Evolutionary conservation across 129 eudicot genomes (phyloP).

Genomic region (Dittrichia graveolens): DNA sequence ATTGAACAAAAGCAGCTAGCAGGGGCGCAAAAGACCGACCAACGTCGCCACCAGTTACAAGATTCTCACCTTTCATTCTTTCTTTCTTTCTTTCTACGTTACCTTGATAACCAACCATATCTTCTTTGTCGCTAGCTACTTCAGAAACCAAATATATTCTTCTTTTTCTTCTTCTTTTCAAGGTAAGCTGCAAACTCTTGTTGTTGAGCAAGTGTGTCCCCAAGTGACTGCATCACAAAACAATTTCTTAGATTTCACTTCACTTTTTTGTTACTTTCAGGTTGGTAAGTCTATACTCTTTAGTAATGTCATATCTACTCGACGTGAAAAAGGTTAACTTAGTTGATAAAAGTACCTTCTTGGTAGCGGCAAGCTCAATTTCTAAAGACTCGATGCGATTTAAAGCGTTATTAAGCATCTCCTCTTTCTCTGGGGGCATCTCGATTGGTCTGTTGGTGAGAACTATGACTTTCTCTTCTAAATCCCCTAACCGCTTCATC

Average conservation of each 20-base stretch:
- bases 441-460: conserved; percentile 59
- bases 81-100: conserved; percentile 32
- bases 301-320: not conserved
- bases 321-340: no score
- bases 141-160: conserved; percentile 57
- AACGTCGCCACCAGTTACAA: conserved; percentile 39
- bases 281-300: no score
- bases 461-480: conserved; percentile 69
- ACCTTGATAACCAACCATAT: conserved; percentile 21
- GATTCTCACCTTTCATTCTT: conserved; percentile 28
- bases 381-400: conserved; percentile 71
- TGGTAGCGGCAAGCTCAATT: conserved; percentile 71
- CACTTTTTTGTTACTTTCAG: not conserved
- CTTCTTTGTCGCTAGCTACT: not conserved
- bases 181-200: conserved; percentile 68
- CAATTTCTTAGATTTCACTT: not conserved
- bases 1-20: conserved; percentile 12
- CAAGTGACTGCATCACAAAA: conserved; percentile 53
- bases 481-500: conserved; percentile 91
- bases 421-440: conserved; percentile 98
- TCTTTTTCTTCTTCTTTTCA: conserved; percentile 93
- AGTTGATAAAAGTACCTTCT: conserved; percentile 60
- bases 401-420: conserved; percentile 74
- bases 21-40: conserved; percentile 30
- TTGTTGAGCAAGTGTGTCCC: conserved; percentile 57